Evolutionary conservation across 257 asterid species (phyloP), one percentile per base, ranked within the genome.

Genomic region (Schizonepeta tenuifolia): DNA sequence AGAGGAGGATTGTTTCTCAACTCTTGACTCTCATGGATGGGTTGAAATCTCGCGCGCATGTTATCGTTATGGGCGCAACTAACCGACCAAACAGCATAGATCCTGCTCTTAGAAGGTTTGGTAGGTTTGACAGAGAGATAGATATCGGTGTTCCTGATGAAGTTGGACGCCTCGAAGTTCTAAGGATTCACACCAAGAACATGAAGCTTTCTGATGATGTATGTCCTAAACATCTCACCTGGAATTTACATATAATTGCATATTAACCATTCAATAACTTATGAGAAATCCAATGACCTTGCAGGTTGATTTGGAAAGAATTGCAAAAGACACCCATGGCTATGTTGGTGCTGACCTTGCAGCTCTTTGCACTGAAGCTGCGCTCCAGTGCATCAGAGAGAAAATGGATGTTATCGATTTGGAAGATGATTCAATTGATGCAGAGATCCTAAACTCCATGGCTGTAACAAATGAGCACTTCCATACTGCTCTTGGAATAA

Each of bases 341-440:
- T 86, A 82, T 75, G 91, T 86, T 76, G 89, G 91, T 76, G 91
- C 91, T 60, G 91, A 86, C 78, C 85, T 86, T 50, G 91, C 89
- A 40, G 91, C 91, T 74, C 91, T 86, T 33, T 86, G 91, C 81
- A 86, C 91, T 24, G 91, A 86, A 72, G 85, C 91, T 79, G 91
- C 91, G 0, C 89, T 86, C 47, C 91, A 86, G 80, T 84, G 89
- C 79, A 84, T 86, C 76, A 78, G 91, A 73, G 89, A 86, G 79
- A 86, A 86, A 80, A 86, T 86, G 91, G 91, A 86, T 69, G 88
- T 82, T 49, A 86, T 86, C 31, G 89, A 86, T 62, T 79, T 86
- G 75, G 91, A 86, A 70, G 91, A 86, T 69, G 91, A 86, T 68
- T 36, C 86, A 0, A 86, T 86, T 69, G 91, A 83, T 65, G 91